Base-by-base conservation (phyloP, 148 eudicot species). In the Cornus controversa region DNA sequence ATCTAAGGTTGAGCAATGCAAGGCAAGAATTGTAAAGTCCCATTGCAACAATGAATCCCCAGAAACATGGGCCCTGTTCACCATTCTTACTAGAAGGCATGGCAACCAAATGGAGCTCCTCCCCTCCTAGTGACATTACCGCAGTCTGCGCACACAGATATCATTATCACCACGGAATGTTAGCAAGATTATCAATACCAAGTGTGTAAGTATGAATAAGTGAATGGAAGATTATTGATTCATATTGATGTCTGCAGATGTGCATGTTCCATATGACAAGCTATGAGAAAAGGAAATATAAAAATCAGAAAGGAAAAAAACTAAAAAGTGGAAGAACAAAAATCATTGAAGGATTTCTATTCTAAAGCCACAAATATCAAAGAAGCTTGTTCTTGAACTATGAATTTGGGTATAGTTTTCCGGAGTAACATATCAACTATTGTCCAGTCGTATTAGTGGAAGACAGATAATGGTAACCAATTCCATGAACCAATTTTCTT, bases 51-150 rank as follows among this genome's bases (percentile, higher is more conserved):
- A 65, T 83, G 58, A 91, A 96, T 36, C 98, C 98, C 99, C 99
- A 96, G 82, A 96, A 96, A 80, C 91, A 92, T 27, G 90, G 85
- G 25, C 57, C 47, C 72, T 75, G 80, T 64, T 82, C 80, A 24
- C 86, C 92, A 74, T 69, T 78, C 75, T 87, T 88, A 73, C 91
- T 88, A 6, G 98, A 93, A 71, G 84, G 85, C 98, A 96, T 90
- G 31, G 99, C 99, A 64, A 96, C 99, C 75, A 96, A 84, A 84
- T 96, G 98, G 63, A 96, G 87, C 85, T 96, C 99, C 70, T 85
- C 86, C 45, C 82, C 91, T 72, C 87, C 95, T 66, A 87, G 85
- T 69, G 84, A 72, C 80, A 91, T 79, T 75, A 96, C 89, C 10
- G 98, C 94, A 47, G 99, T 91, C 99, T 96, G 89, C 79, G 74